Evolutionary conservation across 2,329 filamentous ascomycete species (phyloP).

Genomic region (Stachybotrys elegans): DNA sequence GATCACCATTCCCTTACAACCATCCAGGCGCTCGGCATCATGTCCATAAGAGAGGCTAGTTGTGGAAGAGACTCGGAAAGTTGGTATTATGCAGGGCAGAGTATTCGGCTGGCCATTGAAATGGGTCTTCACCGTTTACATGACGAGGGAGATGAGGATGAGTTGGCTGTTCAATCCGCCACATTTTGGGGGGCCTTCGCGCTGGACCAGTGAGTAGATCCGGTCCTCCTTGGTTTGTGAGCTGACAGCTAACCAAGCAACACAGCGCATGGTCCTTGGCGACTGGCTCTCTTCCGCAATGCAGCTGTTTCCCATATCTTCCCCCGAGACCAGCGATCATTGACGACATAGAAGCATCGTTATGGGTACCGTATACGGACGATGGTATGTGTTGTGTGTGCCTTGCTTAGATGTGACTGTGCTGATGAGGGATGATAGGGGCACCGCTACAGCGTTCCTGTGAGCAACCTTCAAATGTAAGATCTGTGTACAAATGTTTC

Average conservation of each 20-base stretch:
- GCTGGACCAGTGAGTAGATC: constrained; percentile 53
- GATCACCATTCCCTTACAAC: constrained; percentile 62
- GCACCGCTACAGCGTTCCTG: constrained; percentile 49
- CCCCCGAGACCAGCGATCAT: constrained; percentile 58
- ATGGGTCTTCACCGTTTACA: constrained; percentile 60
- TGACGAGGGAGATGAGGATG: constrained; percentile 46
- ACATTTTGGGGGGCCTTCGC: constrained; percentile 61
- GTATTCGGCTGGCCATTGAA: constrained; percentile 66
- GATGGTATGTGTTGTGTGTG: constrained; percentile 39
- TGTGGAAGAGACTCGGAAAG: constrained; percentile 68
- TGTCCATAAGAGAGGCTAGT: constrained; percentile 71
- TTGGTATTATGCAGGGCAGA: constrained; percentile 68
- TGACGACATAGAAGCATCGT: constrained; percentile 52
- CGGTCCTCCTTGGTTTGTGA: neutral
- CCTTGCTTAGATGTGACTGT: constrained; percentile 2
- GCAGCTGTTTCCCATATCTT: constrained; percentile 50
- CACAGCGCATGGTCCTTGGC: constrained; percentile 60
- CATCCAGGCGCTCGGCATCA: constrained; percentile 69
- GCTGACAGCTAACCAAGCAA: constrained; percentile 13
- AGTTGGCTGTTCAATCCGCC: constrained; percentile 52
- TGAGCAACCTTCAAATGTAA: constrained; percentile 61
- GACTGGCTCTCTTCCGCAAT: constrained; percentile 56
- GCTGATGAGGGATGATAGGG: constrained; percentile 26
- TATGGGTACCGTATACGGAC: constrained; percentile 56
- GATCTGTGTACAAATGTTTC: constrained; percentile 63